Evolutionary conservation across 2,329 filamentous ascomycete genomes (phyloP).

Genomic region (Aspergillus clavatus): DNA sequence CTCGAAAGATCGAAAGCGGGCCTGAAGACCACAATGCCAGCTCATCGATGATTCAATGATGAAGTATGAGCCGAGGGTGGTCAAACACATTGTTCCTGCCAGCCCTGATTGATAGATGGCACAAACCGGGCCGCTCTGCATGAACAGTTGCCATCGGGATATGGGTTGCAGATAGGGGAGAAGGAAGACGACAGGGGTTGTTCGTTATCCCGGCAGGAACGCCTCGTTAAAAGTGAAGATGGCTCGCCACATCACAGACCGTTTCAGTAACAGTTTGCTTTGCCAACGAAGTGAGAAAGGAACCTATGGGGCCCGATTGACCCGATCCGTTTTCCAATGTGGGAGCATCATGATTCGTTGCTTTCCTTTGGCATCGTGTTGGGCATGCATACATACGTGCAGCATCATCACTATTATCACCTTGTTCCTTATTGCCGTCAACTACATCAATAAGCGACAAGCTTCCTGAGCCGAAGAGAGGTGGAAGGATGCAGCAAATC

Average conservation of each 20-base stretch:
- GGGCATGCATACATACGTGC: slow-evolving; percentile 43
- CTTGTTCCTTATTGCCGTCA: slow-evolving; percentile 11
- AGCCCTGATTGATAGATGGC: slow-evolving; percentile 18
- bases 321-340: slow-evolving; percentile 9
- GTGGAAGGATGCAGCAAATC: slow-evolving; percentile 2
- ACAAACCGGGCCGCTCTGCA: slow-evolving; percentile 28
- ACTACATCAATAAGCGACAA: slow-evolving; percentile 15
- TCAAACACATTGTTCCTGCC: slow-evolving; percentile 9
- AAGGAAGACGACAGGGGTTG: slow-evolving; percentile 1
- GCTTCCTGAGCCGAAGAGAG: slow-evolving; percentile 12
- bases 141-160: slow-evolving; percentile 19
- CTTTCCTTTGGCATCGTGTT: slow-evolving; percentile 31
- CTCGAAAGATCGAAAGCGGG: slow-evolving; percentile 19
- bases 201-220: background rate
- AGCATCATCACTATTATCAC: too few relatives aligned
- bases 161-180: slow-evolving; percentile 10
- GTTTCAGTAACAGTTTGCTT: slow-evolving; percentile 18
- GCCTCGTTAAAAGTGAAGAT: too few relatives aligned
- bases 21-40: slow-evolving; percentile 24
- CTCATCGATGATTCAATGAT: slow-evolving; percentile 25
- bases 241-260: too few relatives aligned
- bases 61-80: slow-evolving; percentile 9
- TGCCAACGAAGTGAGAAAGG: slow-evolving; percentile 22
- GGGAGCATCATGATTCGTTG: slow-evolving; percentile 29
- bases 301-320: slow-evolving; percentile 9